Evolutionary conservation across 2,329 filamentous ascomycete species (phyloP), one percentile per base, ranked within the genome.

Genomic region (Diplodia mutila): DNA sequence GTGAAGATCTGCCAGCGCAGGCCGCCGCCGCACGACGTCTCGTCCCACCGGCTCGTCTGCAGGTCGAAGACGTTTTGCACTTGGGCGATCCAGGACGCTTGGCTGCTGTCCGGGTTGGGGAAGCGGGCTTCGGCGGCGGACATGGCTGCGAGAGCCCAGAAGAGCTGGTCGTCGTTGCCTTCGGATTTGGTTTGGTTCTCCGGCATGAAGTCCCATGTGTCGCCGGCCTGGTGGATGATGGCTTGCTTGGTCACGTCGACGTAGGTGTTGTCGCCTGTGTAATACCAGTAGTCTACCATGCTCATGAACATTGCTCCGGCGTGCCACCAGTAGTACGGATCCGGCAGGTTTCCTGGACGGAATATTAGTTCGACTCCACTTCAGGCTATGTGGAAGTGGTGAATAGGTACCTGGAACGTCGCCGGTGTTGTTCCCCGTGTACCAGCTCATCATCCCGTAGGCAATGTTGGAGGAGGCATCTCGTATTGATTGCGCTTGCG

Each of bases 281-380:
- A 92, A 75, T 89, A 91, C 91, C 91, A 95, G 77, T 95, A 95
- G 73, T 95, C 91, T 63, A 96, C 84, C 70, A 95, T 81, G 9
- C 27, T 52, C 53, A 67, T 59, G 53, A 54, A 87, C 82, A 94
- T 88, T 68, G 90, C 90, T 65, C 91, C 91, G 11, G 84, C 90
- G 79, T 91, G 90, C 91, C 89, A 93, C 84, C 84, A 87, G 75
- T 85, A 85, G 71, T 85, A 85, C 21, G 85, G 85, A 21, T 78
- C 72, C 25, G 84, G 80, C 64, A 87, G 70, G 69, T 84, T 83
- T 49, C 84, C 85, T 49, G 21, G 3, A 21, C 4, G 8, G 1
- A 11, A 25, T 0, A 4, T 61, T 18, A 61, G 39, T 8, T 21
- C 6, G 21, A 23, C 25, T n/a, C 29, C 6, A 2, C 8, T 12